These are phyloP conservation scores for Scutellaria minor DNA, from an alignment of 257 asterid genomes.

Conservation along the genomic window DNA sequence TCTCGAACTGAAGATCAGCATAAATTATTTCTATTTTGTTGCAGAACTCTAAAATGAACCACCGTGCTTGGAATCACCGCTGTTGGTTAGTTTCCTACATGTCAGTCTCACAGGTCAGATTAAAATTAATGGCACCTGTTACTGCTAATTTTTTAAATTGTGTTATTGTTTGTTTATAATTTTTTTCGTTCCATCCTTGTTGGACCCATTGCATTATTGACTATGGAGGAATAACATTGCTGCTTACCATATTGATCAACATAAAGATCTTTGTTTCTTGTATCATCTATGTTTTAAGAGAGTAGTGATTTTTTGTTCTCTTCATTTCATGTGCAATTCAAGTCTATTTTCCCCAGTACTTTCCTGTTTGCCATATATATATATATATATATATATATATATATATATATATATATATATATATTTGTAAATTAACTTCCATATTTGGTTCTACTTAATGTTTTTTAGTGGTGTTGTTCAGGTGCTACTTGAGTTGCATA, in stretches of 20 bases:
- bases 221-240: constrained; percentile 2
- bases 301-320: constrained; percentile 10
- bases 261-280: constrained; percentile 5
- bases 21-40: constrained; percentile 36
- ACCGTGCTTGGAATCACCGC: constrained; percentile 97
- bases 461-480: constrained; percentile 35
- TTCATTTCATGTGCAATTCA: constrained; percentile 17
- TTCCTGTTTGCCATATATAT: background rate
- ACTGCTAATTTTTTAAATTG: background rate
- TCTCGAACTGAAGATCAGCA: constrained; percentile 8
- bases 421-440: constrained; percentile 19
- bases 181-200: background rate
- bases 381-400: no score
- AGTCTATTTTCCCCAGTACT: constrained; percentile 5
- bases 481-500: constrained; percentile 67
- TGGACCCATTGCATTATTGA: constrained; percentile 32
- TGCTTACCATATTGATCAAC: constrained; percentile 9
- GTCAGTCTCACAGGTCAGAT: constrained; percentile 69
- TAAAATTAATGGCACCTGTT: background rate
- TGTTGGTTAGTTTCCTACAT: constrained; percentile 95
- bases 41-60: constrained; percentile 92
- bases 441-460: constrained; percentile 27
- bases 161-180: no score
- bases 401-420: no score
- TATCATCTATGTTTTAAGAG: constrained; percentile 11